Base-by-base conservation (phyloP, 495 filamentous ascomycete genomes). In the Penicillium robsamsonii region DNA sequence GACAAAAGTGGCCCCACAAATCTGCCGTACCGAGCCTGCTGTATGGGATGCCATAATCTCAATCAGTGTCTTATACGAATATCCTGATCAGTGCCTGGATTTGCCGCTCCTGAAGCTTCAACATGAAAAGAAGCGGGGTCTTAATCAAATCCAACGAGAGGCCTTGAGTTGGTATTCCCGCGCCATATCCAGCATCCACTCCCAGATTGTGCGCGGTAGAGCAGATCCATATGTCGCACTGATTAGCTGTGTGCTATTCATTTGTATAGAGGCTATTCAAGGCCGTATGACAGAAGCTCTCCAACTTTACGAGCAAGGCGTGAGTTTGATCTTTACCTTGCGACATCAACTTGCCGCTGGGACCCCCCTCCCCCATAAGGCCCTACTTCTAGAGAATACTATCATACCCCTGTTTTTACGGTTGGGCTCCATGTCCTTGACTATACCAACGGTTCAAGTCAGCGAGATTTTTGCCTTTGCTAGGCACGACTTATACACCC, bases 251-350 rank as follows among this genome's bases (percentile, higher is more conserved):
- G 61, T 81, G 9, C 67, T 83, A 4, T 83, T 81, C 50, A 73
- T 81, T 13, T 79, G 76, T 53, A 75, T 83, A 44, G 81, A 82
- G 60, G 68, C 78, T 25, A 69, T 82, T 54, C 77, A 79, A 55
- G 75, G 73, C 9, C 77, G 79, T 27, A 31, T 64, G 38, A 53
- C 62, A 43, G 66, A 67, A 24, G 67, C 63, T 18, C 45, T 69
- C 2, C 44, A 57, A 45, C 56, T 72, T 2, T 67, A 64, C 45
- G 12, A 45, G 6, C 62, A 70, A 24, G 65, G 70, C 1, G 49
- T 66, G 0, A 53, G 37, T 4, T 30, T 72, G 15, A 64, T 72
- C 18, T 24, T 57, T 27, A 51, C 61, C 15, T 37, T 71, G n/a
- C 61, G 64, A 11, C 15, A 30, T 20, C 51, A 61, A 46, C 47